Conservation (phyloP, 352 stramenopile genomes). For the Saprolegnia parasitica region DNA sequence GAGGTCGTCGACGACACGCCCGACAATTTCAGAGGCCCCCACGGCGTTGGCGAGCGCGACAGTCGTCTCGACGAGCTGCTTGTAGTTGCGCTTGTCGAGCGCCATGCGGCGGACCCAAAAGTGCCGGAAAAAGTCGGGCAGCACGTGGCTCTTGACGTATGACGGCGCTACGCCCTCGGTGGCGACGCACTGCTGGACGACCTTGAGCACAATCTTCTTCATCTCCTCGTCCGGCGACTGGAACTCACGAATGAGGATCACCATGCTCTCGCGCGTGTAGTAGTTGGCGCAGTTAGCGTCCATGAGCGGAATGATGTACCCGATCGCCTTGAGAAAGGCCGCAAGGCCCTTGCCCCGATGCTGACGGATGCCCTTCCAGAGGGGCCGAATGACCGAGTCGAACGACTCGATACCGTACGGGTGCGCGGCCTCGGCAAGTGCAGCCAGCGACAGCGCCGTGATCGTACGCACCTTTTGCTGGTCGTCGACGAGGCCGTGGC, state of each 20-base stretch:
- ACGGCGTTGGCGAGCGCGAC: conserved; percentile 98
- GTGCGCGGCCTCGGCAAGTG: conserved; percentile 95
- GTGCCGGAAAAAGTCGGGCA: conserved; percentile 98
- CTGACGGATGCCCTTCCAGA: conserved; percentile 97
- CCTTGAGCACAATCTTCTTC: conserved; percentile 97
- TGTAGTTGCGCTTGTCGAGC: conserved; percentile 96
- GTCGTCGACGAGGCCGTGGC: conserved; percentile 96
- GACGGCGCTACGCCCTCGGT: conserved; percentile 97
- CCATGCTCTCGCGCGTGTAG: conserved; percentile 98
- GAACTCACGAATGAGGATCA: conserved; percentile 98
- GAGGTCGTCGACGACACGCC: conserved; percentile 96
- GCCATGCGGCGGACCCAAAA: conserved; percentile 99
- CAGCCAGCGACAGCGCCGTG: conserved; percentile 95
- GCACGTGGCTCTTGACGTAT: conserved; percentile 97
- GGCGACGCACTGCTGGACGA: conserved; percentile 97
- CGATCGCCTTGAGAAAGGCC: conserved; percentile 98
- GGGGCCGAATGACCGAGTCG: conserved; percentile 94
- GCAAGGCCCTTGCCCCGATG: conserved; percentile 97
- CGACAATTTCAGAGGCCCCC: conserved; percentile 98
- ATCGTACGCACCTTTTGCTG: conserved; percentile 98
- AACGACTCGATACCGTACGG: conserved; percentile 99
- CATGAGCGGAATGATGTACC: conserved; percentile 99
- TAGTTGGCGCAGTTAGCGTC: conserved; percentile 99
- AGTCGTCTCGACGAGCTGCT: conserved; percentile 98
- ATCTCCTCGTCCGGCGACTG: conserved; percentile 99